Conservation (phyloP, 192 early-diverging fungal genomes). For the Backusella australiensis region DNA sequence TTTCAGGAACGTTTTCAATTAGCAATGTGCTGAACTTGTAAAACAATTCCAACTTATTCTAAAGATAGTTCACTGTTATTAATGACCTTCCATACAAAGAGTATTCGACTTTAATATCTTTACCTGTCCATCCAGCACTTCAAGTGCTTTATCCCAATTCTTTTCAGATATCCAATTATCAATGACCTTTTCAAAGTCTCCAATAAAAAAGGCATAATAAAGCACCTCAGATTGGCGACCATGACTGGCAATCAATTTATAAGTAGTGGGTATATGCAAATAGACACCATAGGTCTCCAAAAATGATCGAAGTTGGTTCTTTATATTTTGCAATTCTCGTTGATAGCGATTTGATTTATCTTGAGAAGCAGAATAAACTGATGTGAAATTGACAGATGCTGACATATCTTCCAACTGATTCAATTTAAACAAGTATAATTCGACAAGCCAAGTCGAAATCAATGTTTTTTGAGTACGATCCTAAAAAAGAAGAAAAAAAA, state of each 20-base stretch:
- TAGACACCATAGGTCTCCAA: constrained; percentile 62
- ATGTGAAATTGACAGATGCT: constrained; percentile 28
- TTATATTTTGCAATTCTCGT: constrained; percentile 55
- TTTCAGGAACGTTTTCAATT: constrained; percentile 80
- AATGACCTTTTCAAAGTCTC: constrained; percentile 84
- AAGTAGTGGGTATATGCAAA: constrained; percentile 68
- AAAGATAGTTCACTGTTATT: not conserved
- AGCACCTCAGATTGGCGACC: constrained; percentile 80
- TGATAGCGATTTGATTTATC: constrained; percentile 23
- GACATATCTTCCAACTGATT: constrained; percentile 61
- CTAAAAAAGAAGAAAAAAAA: constrained; percentile 28
- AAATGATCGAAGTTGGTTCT: constrained; percentile 70
- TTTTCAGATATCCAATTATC: constrained; percentile 79
- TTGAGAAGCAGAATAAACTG: not conserved
- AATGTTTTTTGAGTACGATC: constrained; percentile 78
- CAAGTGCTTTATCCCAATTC: constrained; percentile 72
- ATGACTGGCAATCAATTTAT: constrained; percentile 83
- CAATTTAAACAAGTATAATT: constrained; percentile 78
- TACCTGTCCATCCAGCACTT: constrained; percentile 76
- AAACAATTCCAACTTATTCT: constrained; percentile 72
- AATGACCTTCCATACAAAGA: not conserved
- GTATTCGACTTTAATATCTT: not conserved
- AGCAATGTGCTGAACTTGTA: constrained; percentile 85
- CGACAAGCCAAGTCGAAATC: constrained; percentile 84
- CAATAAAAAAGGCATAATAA: constrained; percentile 76